These are phyloP conservation scores for Yamadazyma siamensis DNA, from an alignment of 1,139 yeast species.

Conservation along the genomic window DNA sequence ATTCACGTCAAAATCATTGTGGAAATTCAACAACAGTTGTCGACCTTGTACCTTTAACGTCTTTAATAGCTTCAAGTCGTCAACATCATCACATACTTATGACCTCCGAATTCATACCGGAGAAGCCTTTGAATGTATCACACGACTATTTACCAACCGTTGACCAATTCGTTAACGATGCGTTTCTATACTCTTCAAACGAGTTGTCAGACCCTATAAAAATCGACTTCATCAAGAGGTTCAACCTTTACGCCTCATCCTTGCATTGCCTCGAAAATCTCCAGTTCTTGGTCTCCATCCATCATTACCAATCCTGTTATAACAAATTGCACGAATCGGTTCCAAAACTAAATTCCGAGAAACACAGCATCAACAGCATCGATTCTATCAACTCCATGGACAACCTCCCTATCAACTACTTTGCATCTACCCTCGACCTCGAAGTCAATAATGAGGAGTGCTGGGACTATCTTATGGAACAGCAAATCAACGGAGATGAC, in stretches of 20 bases:
- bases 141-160: conserved; percentile 16
- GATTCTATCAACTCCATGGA: conserved; percentile 16
- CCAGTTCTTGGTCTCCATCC: conserved; percentile 42
- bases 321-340: conserved; percentile 7
- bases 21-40: background rate
- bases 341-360: conserved; percentile 5
- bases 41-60: no score
- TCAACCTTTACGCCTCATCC: conserved; percentile 18
- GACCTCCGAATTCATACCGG: background rate
- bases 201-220: conserved; percentile 14
- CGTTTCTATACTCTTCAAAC: conserved; percentile 21
- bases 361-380: conserved; percentile 6
- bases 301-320: conserved; percentile 35
- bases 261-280: conserved; percentile 47
- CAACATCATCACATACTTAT: no score
- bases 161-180: conserved; percentile 26
- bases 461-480: conserved; percentile 29
- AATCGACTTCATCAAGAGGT: conserved; percentile 16
- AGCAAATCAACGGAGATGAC: conserved; percentile 18
- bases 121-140: background rate
- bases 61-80: no score
- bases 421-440: conserved; percentile 32
- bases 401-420: conserved; percentile 22
- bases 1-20: background rate
- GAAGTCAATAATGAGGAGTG: conserved; percentile 12